Percentiles rank a stretch among this genome's conserved stretches.
phyloP scores from a whole-genome alignment of 345 rosid species.

The Populus simonii region DNA sequence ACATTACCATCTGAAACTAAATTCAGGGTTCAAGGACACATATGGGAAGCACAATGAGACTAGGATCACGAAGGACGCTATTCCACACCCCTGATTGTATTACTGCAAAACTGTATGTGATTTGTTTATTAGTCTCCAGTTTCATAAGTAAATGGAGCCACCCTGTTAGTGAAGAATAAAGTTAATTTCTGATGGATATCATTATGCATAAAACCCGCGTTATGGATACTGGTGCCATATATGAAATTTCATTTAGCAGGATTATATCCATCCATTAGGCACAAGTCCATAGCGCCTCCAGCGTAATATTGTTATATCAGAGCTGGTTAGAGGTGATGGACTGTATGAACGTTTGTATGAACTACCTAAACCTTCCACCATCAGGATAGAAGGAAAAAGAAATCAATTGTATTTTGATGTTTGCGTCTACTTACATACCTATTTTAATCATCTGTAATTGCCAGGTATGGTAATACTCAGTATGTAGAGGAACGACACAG shows the following conservation, averaged over 20 bases:
- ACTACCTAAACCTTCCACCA: background rate
- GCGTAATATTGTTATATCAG: background rate
- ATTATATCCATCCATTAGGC: background rate
- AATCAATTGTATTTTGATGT: background rate
- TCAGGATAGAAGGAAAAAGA: background rate
- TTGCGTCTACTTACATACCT: background rate
- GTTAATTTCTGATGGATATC: background rate
- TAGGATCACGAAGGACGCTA: constrained; percentile 35
- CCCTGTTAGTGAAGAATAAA: background rate
- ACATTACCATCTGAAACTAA: background rate
- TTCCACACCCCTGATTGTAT: constrained; percentile 31
- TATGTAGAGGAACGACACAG: constrained; percentile 31
- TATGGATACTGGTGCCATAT: constrained; percentile 3
- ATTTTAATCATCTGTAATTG: background rate
- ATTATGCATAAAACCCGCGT: constrained; percentile 5
- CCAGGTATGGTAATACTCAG: constrained; percentile 26
- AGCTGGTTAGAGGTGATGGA: background rate
- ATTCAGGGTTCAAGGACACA: constrained; percentile 36
- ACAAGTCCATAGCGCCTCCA: background rate
- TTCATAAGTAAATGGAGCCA: background rate
- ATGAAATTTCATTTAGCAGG: background rate
- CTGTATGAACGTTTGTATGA: background rate
- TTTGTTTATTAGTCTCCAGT: constrained; percentile 1
- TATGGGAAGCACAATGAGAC: constrained; percentile 40
- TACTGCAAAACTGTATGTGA: constrained; percentile 29